Evolutionary conservation across 768 basidiomycete species (phyloP).

Genomic region (Hortiboletus flavorubellus): DNA sequence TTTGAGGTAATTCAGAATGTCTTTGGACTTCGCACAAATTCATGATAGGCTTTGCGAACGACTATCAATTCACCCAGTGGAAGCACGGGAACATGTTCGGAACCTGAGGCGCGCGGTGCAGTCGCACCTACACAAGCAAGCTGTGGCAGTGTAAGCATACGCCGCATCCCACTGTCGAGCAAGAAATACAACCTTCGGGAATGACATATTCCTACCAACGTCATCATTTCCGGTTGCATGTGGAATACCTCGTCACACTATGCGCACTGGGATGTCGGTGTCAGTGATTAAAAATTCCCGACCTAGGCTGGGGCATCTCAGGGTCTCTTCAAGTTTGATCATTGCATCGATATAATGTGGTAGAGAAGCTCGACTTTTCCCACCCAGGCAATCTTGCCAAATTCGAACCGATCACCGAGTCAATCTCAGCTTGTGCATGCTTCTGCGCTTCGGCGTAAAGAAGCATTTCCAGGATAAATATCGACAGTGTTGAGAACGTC

Average conservation of each 20-base stretch:
- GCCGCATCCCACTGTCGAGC: too few species aligned
- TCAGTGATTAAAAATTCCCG: neutral
- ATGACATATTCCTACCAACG: slow-evolving; percentile 44
- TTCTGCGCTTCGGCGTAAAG: slow-evolving; percentile 15
- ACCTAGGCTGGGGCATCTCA: slow-evolving; percentile 14
- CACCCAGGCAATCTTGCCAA: slow-evolving; percentile 13
- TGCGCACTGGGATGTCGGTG: neutral
- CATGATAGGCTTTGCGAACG: neutral
- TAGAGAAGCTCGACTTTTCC: slow-evolving; percentile 10
- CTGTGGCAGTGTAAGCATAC: neutral
- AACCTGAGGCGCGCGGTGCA: neutral
- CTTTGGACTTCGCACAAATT: slow-evolving; percentile 27
- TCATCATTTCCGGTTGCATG: slow-evolving; percentile 36
- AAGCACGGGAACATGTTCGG: too few species aligned
- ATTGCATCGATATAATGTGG: slow-evolving; percentile 9
- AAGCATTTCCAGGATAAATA: slow-evolving; percentile 13
- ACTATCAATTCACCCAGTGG: too few species aligned
- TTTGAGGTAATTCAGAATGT: slow-evolving; percentile 31
- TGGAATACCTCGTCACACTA: slow-evolving; percentile 14
- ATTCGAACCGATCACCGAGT: slow-evolving; percentile 5
- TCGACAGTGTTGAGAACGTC: slow-evolving; percentile 5
- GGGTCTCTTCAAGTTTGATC: slow-evolving; percentile 4
- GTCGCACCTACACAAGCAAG: neutral
- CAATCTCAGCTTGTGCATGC: slow-evolving; percentile 14
- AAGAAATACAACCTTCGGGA: slow-evolving; percentile 30